These are phyloP conservation scores for Crithidia brevicula DNA, from an alignment of 208 protist genomes.

Conservation along the genomic window DNA sequence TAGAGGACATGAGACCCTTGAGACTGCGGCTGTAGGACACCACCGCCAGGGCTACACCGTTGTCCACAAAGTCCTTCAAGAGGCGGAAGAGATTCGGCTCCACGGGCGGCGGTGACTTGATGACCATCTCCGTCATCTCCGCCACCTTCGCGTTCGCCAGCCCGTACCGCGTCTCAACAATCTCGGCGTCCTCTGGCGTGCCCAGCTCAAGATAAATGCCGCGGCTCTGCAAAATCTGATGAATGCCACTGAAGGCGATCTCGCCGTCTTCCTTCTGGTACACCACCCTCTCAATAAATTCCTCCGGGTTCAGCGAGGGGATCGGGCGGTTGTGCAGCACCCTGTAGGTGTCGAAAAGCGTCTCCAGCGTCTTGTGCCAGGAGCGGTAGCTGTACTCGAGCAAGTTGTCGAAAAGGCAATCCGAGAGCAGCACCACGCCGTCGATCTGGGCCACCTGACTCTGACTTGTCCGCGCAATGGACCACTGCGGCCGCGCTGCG, in stretches of 20 bases:
- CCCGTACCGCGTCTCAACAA: slow-evolving; percentile 90
- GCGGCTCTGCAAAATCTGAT: slow-evolving; percentile 76
- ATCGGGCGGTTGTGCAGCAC: slow-evolving; percentile 79
- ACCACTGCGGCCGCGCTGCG: slow-evolving; percentile 36
- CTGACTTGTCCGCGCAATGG: slow-evolving; percentile 58
- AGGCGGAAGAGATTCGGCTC: slow-evolving; percentile 59
- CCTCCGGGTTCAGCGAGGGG: slow-evolving; percentile 72
- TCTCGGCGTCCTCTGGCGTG: slow-evolving; percentile 86
- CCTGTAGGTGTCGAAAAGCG: slow-evolving; percentile 87
- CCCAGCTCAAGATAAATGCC: slow-evolving; percentile 82
- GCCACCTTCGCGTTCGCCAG: slow-evolving; percentile 90
- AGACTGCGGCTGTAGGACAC: slow-evolving; percentile 86
- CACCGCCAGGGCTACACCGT: slow-evolving; percentile 70
- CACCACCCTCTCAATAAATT: slow-evolving; percentile 86
- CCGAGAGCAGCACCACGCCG: slow-evolving; percentile 80
- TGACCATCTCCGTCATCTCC: slow-evolving; percentile 83
- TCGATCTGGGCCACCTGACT: slow-evolving; percentile 70
- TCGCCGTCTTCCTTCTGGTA: slow-evolving; percentile 79
- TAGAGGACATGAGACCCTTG: slow-evolving; percentile 59
- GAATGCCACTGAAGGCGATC: slow-evolving; percentile 88
- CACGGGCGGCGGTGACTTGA: slow-evolving; percentile 51
- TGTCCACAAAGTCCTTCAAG: slow-evolving; percentile 57
- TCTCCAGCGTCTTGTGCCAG: slow-evolving; percentile 86
- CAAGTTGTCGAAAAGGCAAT: slow-evolving; percentile 86
- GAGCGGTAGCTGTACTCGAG: slow-evolving; percentile 86